phyloP scores from a whole-genome alignment of 495 filamentous ascomycete genomes.

The Pseudevernia furfuracea region DNA sequence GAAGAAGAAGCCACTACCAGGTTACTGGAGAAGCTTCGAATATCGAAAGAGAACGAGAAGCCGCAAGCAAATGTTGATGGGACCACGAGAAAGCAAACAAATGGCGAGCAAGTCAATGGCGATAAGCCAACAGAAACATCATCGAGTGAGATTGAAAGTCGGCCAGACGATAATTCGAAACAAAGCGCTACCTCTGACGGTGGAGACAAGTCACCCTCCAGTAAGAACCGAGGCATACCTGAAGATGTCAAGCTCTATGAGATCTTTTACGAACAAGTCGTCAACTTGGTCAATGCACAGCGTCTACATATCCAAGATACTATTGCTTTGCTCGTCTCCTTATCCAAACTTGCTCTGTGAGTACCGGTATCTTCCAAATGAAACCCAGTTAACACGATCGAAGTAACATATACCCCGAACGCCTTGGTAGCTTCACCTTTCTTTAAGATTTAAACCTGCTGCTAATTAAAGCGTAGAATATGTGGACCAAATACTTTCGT shows the following conservation, averaged over 20 bases:
- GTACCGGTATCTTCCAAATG: slow-evolving; percentile 18
- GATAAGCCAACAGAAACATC: slow-evolving; percentile 29
- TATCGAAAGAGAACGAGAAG: slow-evolving; percentile 54
- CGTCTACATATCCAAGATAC: slow-evolving; percentile 90
- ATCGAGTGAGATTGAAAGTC: slow-evolving; percentile 25
- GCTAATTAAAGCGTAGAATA: slow-evolving; percentile 52
- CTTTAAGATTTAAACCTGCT: background rate
- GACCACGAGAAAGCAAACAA: slow-evolving; percentile 15
- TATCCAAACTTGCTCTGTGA: slow-evolving; percentile 79
- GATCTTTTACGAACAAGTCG: slow-evolving; percentile 95
- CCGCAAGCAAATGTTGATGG: slow-evolving; percentile 30
- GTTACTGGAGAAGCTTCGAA: slow-evolving; percentile 67
- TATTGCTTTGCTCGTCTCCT: slow-evolving; percentile 81
- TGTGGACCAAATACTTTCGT: slow-evolving; percentile 86
- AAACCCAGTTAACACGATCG: slow-evolving; percentile 8
- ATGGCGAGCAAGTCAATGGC: slow-evolving; percentile 40
- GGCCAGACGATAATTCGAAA: slow-evolving; percentile 26
- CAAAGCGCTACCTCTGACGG: slow-evolving; percentile 26
- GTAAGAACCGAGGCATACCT: slow-evolving; percentile 64
- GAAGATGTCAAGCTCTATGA: slow-evolving; percentile 86
- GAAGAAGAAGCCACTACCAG: slow-evolving; percentile 77
- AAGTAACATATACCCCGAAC: slow-evolving; percentile 83
- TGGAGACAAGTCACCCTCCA: slow-evolving; percentile 26
- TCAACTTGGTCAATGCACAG: slow-evolving; percentile 83
- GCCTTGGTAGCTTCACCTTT: slow-evolving; percentile 40